A percentile compares a stretch with the other conserved stretches of the same genome.
Evolutionary conservation across 1,284 basidiomycete genomes (phyloP).

Genomic region (Pyrrhoderma noxium): DNA sequence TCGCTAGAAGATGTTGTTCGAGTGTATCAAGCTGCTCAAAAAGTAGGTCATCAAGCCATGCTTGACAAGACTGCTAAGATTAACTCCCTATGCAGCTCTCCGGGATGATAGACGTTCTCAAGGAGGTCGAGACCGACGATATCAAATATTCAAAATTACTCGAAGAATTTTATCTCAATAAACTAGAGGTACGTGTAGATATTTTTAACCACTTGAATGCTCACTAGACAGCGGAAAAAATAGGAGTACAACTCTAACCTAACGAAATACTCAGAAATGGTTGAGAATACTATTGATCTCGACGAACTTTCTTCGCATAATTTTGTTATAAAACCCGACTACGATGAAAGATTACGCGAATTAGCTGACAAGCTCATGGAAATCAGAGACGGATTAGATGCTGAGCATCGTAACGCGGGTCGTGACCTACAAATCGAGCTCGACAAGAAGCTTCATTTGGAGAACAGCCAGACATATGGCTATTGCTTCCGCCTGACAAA

Average conservation of each 20-base stretch:
- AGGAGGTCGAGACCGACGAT: constrained; percentile 42
- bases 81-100: constrained; percentile 48
- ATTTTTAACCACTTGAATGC: neutral
- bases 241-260: constrained; percentile 62
- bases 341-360: constrained; percentile 69
- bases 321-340: constrained; percentile 91
- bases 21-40: constrained; percentile 84
- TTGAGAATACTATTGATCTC: constrained; percentile 92
- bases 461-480: constrained; percentile 87
- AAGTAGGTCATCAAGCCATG: constrained; percentile 31
- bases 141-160: constrained; percentile 49
- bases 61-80: constrained; percentile 1
- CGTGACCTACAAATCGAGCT: constrained; percentile 78
- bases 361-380: constrained; percentile 64
- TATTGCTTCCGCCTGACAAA: constrained; percentile 94
- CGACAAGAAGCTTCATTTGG: constrained; percentile 94
- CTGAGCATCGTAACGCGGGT: constrained; percentile 72
- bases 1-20: constrained; percentile 93
- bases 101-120: constrained; percentile 61
- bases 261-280: constrained; percentile 85
- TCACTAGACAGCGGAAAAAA: neutral
- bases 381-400: constrained; percentile 77
- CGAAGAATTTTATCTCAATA: constrained; percentile 57
- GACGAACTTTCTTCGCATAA: constrained; percentile 79
- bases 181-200: constrained; percentile 46